These are phyloP conservation scores for Rubia peregrina DNA, from an alignment of 305 asterid genomes.

Conservation along the genomic window DNA sequence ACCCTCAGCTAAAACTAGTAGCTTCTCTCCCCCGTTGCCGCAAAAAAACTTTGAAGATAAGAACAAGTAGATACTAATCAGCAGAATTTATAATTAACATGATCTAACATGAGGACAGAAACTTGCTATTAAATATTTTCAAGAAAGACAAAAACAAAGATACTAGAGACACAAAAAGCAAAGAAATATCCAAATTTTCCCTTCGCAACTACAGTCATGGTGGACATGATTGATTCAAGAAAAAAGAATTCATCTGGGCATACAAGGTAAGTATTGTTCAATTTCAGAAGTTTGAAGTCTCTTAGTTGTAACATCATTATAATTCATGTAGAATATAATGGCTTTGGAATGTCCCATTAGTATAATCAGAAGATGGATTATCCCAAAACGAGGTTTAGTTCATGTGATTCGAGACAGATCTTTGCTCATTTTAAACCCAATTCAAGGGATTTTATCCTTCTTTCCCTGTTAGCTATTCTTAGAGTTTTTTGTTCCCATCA, in stretches of 20 bases:
- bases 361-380: not conserved
- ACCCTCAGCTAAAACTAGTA: slow-evolving; percentile 84
- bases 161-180: not conserved
- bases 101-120: not conserved
- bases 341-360: not conserved
- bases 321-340: not conserved
- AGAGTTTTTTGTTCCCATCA: not conserved
- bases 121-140: not conserved
- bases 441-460: slow-evolving; percentile 1
- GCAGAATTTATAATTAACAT: slow-evolving; percentile 1
- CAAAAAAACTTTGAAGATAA: slow-evolving; percentile 59
- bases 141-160: not conserved
- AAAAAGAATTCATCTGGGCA: not conserved
- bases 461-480: not conserved
- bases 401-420: not conserved
- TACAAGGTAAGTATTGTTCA: not conserved
- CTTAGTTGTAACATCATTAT: not conserved
- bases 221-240: not conserved
- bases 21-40: slow-evolving; percentile 75
- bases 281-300: not conserved
- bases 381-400: not conserved
- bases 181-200: not conserved
- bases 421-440: not conserved
- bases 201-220: not conserved
- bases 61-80: slow-evolving; percentile 17